Conservation (phyloP, 176 grass and related monocot genomes). For the Raddia distichophylla region DNA sequence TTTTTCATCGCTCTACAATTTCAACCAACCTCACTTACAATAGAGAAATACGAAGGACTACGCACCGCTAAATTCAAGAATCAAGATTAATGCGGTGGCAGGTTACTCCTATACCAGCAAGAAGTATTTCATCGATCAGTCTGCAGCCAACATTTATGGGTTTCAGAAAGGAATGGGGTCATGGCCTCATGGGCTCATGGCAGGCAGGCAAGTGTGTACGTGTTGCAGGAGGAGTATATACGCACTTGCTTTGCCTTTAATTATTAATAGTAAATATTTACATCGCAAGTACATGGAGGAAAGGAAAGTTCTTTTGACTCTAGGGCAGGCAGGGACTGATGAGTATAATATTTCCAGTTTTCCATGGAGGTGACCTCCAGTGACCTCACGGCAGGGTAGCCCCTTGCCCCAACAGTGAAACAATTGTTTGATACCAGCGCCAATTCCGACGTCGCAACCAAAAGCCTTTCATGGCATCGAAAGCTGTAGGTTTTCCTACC, state of each 20-base stretch:
- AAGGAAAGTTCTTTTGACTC: conserved; percentile 47
- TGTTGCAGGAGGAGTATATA: not conserved
- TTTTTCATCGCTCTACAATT: too few relatives aligned
- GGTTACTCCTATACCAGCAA: not conserved
- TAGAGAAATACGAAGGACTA: too few relatives aligned
- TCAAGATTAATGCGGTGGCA: too few relatives aligned
- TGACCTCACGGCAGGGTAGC: conserved; percentile 39
- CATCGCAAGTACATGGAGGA: not conserved
- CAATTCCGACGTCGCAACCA: conserved; percentile 45
- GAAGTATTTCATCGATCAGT: not conserved
- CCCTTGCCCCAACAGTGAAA: conserved; percentile 24
- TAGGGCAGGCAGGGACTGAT: not conserved
- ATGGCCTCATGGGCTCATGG: too few relatives aligned
- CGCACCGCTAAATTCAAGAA: too few relatives aligned
- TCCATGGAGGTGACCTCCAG: conserved; percentile 45
- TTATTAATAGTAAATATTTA: not conserved
- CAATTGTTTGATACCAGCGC: conserved; percentile 26
- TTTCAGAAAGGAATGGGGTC: not conserved
- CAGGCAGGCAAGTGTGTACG: not conserved
- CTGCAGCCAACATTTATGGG: not conserved
- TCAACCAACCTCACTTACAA: too few relatives aligned
- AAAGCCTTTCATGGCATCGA: conserved; percentile 51
- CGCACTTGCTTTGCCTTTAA: not conserved
- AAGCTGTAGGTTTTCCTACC: conserved; percentile 51
- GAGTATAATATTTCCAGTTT: conserved; percentile 9